Evolutionary conservation across 805 yeast species (phyloP).

Genomic region (Teunomyces atbi): DNA sequence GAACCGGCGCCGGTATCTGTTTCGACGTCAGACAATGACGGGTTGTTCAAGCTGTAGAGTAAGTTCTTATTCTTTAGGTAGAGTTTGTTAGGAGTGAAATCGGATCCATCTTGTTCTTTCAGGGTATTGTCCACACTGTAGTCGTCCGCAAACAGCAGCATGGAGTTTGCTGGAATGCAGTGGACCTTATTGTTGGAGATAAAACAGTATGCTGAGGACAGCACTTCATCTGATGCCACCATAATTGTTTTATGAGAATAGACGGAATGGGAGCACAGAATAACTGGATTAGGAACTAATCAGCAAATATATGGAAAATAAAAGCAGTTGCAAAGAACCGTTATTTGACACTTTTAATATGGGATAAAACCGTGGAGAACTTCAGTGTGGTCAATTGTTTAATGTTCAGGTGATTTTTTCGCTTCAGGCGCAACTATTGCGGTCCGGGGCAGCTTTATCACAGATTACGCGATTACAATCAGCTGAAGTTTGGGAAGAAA

Average conservation of each 20-base stretch:
- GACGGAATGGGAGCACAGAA: not conserved
- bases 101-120: conserved; percentile 10
- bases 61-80: conserved; percentile 20
- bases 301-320: not conserved
- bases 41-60: conserved; percentile 26
- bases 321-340: not conserved
- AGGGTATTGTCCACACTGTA: conserved; percentile 3
- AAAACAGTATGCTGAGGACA: conserved; percentile 24
- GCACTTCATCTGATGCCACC: conserved; percentile 5
- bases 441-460: not conserved
- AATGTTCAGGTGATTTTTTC: not conserved
- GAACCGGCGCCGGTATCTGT: conserved; percentile 1
- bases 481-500: no score
- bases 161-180: conserved; percentile 24
- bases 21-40: conserved; percentile 21
- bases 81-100: conserved; percentile 15
- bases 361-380: conserved; percentile 1
- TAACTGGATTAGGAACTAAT: not conserved
- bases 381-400: not conserved
- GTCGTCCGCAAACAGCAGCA: conserved; percentile 9
- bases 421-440: not conserved
- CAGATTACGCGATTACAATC: no score
- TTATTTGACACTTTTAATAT: not conserved
- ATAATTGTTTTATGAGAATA: not conserved
- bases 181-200: conserved; percentile 24